Conservation (phyloP, 352 stramenopile species). For the Saprolegnia diclina region DNA sequence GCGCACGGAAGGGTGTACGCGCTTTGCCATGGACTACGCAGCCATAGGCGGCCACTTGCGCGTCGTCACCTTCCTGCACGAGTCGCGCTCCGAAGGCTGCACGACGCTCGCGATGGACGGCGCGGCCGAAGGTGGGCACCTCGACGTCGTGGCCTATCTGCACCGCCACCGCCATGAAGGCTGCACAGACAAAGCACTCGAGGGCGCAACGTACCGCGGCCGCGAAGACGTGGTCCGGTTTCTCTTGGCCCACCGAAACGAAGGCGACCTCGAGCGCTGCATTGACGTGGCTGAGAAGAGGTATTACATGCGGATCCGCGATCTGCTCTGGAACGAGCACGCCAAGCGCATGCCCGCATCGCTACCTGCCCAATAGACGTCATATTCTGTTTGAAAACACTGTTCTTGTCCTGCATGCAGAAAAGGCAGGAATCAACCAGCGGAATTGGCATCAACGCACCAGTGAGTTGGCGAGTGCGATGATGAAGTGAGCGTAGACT, state of each 20-base stretch:
- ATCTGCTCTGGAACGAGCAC: background rate
- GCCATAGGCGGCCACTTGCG: conserved; percentile 31
- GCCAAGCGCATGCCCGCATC: background rate
- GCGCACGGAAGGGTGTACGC: conserved; percentile 26
- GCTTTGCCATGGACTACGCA: conserved; percentile 29
- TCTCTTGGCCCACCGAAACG: conserved; percentile 14
- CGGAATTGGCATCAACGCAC: no score
- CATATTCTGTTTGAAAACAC: no score
- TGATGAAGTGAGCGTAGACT: no score
- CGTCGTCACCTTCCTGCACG: conserved; percentile 34
- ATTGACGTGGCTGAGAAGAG: conserved; percentile 7
- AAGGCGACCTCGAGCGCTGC: conserved; percentile 25
- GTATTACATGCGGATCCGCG: conserved; percentile 13
- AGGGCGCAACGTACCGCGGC: conserved; percentile 8
- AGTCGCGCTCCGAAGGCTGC: conserved; percentile 21
- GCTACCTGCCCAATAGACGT: background rate
- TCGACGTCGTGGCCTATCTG: conserved; percentile 36
- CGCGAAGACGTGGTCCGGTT: conserved; percentile 16
- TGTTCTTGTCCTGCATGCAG: background rate
- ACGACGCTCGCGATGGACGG: conserved; percentile 34
- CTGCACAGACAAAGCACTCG: conserved; percentile 20
- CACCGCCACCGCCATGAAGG: conserved; percentile 28
- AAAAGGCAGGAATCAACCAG: background rate
- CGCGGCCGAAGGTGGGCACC: conserved; percentile 32
- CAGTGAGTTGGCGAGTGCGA: no score